Evolutionary conservation across 2,329 filamentous ascomycete genomes (phyloP).

Genomic region (Penicillium sp.): DNA sequence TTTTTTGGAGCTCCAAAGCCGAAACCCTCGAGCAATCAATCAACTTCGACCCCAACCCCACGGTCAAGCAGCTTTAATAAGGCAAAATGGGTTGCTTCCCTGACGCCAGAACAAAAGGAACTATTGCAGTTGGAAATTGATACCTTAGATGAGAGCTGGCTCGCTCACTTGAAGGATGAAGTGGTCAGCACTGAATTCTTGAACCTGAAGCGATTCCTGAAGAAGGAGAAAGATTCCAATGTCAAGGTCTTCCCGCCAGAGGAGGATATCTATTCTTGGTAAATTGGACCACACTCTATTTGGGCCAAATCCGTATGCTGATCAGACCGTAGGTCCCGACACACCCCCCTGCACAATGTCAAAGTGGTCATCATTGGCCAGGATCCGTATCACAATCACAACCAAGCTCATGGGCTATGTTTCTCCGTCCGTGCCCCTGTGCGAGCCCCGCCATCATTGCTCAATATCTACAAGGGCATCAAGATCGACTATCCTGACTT

Average conservation of each 20-base stretch:
- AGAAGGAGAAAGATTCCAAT: constrained; percentile 69
- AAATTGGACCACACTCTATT: constrained; percentile 27
- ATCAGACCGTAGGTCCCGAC: constrained; percentile 72
- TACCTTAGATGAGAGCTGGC: constrained; percentile 87
- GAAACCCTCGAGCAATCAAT: constrained; percentile 32
- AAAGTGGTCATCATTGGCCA: constrained; percentile 94
- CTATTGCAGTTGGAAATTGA: constrained; percentile 87
- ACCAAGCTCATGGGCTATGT: constrained; percentile 93
- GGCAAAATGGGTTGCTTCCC: constrained; percentile 77
- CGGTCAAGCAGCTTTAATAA: constrained; percentile 72
- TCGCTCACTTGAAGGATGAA: constrained; percentile 84
- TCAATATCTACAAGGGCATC: constrained; percentile 89
- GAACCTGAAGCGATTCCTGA: constrained; percentile 81
- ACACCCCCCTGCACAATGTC: constrained; percentile 83
- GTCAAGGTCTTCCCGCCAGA: constrained; percentile 84
- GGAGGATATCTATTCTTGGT: constrained; percentile 95
- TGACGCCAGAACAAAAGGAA: constrained; percentile 78
- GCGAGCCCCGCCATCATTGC: constrained; percentile 80
- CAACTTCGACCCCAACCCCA: constrained; percentile 19
- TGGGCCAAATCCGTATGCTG: constrained; percentile 11
- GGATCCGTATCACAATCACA: constrained; percentile 93
- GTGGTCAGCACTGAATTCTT: constrained; percentile 77
- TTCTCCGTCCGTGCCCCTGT: constrained; percentile 94
- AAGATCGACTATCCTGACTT: constrained; percentile 86
- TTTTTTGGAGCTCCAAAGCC: constrained; percentile 78